Evolutionary conservation across 192 early-diverging fungal species (phyloP), one percentile per base, ranked within the genome.

Genomic region (Chytriomyces sp.): DNA sequence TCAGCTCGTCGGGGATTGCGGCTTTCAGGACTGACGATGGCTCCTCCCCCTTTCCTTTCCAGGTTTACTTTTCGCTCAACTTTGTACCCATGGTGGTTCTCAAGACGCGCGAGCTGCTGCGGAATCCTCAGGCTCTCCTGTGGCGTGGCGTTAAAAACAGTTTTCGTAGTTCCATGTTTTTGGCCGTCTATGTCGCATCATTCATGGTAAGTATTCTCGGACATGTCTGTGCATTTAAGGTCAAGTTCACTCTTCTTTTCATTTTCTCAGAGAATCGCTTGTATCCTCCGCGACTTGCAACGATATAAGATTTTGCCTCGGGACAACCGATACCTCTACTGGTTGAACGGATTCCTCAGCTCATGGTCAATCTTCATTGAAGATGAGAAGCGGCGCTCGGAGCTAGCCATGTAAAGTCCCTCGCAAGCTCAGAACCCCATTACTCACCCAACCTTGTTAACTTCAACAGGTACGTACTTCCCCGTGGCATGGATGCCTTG

Each of bases 11-110:
- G 22, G 0, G 44, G 22, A n/a, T 14, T n/a, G 22, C 22, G 14
- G 7, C 19, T 44, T 49, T 49, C 22, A 22, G 22, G 44, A 14
- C 22, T 49, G 44, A 49, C 44, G n/a, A 49, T 2, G 44, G 14
- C n/a, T 49, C 22, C 44, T 49, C 17, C 44, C 22, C 22, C 14
- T 49, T 22, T 49, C 44, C 17, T 84, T 32, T 81, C 80, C 78
- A 90, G 81, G 60, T 84, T 6, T 92, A 93, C 71, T 84, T 82
- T 5, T 84, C 90, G 5, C 79, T 93, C 40, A 90, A 93, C 61
- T 83, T 89, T 75, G 90, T 92, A 0, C 90, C 92, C 0, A 79
- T 91, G 79, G 55, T 93, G 10, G 73, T 90, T 10, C 76, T 93
- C 36, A 84, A 90, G 73, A 72, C 79, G 4, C 78, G 86, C 36